phyloP scores from a whole-genome alignment of 2,329 filamentous ascomycete species.

The Tolypocladium album region DNA sequence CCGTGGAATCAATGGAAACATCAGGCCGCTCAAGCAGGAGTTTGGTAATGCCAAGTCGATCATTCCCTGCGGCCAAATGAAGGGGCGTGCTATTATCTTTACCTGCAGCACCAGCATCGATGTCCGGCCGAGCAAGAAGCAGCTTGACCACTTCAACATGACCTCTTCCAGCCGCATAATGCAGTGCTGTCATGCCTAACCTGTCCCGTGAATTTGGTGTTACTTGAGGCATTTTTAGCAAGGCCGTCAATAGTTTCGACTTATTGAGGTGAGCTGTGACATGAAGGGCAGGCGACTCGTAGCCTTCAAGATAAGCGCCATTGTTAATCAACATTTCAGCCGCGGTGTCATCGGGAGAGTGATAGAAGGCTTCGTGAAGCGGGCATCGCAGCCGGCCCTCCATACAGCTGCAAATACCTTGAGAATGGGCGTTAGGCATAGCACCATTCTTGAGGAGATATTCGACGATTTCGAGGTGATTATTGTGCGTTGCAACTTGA shows the following conservation, averaged over 20 bases:
- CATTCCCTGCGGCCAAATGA: background rate
- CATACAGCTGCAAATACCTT: background rate
- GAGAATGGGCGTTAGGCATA: background rate
- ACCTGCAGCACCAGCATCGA: background rate
- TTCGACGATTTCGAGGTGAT: background rate
- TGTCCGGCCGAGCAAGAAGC: background rate
- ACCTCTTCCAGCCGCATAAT: background rate
- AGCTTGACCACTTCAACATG: background rate
- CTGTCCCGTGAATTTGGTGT: background rate
- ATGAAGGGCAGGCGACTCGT: background rate
- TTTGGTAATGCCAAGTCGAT: too few relatives aligned
- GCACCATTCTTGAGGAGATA: background rate
- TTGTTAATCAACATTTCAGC: background rate
- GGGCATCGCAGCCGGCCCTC: background rate
- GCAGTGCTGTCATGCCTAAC: background rate
- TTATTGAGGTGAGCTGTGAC: background rate
- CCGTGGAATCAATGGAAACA: background rate
- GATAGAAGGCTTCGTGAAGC: background rate
- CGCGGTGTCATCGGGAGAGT: background rate
- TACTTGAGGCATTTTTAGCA: background rate
- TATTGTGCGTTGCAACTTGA: background rate
- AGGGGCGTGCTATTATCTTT: background rate
- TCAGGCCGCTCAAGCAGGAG: background rate
- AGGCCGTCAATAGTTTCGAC: background rate
- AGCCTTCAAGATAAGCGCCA: background rate